Evolutionary conservation across 2,329 filamentous ascomycete genomes (phyloP), one percentile per base, ranked within the genome.

Genomic region (Epichloe aotearoae): DNA sequence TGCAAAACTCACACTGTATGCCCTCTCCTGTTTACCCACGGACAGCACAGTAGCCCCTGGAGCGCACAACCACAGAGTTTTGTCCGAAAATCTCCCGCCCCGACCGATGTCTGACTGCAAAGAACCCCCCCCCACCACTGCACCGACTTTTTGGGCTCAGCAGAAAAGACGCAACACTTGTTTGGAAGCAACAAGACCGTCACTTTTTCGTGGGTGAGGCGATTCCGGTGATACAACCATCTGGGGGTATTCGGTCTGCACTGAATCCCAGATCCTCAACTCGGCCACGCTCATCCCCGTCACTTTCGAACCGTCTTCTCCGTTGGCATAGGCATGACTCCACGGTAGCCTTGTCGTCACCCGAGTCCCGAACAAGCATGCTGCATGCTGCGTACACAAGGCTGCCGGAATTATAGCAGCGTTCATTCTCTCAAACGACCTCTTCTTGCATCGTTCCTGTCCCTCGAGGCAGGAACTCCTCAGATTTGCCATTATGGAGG

Each of bases 331-430:
- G 66, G 64, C 63, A 69, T 70, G 67, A 67, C 65, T 64, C 61
- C 61, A 61, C 63, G 63, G 66, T 70, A 69, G 67, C 66, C 64
- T 66, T 58, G 59, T 59, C 60, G 58, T 57, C 61, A 57, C 58
- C 58, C 56, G 57, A 57, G 34, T 38, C 46, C 58, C 55, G 56
- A 55, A 61, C 58, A 61, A 70, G 61, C 64, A 71, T 71, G 69
- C 64, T 70, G 67, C 56, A 69, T 70, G 66, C 61, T 66, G 61
- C 57, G 54, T 61, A 55, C 62, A 61, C 62, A 61, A 64, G 60
- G 69, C 69, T 71, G 69, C 68, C 66, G 55, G 63, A 62, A 58
- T 66, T 65, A 67, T 71, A 71, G 69, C 69, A 70, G 68, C 68
- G 59, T 63, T 59, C 50, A 53, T 59, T 55, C 40, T 52, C 54